These are phyloP conservation scores for Trametes villosa DNA, from an alignment of 768 basidiomycete genomes.

Conservation along the genomic window DNA sequence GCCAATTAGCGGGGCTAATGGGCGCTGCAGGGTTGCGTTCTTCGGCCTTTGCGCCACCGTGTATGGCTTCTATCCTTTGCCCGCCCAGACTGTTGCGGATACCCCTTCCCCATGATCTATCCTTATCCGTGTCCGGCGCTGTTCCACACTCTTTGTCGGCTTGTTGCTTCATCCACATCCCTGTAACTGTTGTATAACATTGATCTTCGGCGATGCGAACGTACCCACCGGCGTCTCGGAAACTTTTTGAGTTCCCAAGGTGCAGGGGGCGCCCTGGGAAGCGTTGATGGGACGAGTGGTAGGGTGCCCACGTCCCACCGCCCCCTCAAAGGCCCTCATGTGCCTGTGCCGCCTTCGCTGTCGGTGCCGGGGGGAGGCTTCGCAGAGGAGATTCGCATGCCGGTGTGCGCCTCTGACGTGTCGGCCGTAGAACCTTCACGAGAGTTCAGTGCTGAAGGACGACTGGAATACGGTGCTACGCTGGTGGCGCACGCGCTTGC, in stretches of 20 bases:
- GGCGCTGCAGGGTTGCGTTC: background rate
- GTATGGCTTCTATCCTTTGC: background rate
- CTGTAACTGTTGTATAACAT: conserved; percentile 13
- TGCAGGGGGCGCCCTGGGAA: background rate
- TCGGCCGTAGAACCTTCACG: background rate
- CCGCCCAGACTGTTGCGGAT: background rate
- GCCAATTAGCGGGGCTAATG: conserved; percentile 37
- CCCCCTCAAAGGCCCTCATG: background rate
- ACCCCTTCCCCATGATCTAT: conserved; percentile 4
- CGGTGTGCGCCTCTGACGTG: background rate
- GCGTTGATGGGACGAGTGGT: background rate
- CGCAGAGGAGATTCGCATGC: background rate
- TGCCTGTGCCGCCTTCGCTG: background rate
- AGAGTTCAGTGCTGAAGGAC: no score
- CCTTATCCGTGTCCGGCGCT: conserved; percentile 7
- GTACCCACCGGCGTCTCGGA: background rate
- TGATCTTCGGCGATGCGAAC: background rate
- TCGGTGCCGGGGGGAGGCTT: conserved; percentile 6
- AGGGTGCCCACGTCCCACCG: background rate
- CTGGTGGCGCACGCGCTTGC: conserved; percentile 3
- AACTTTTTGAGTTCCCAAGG: background rate
- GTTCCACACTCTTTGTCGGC: background rate
- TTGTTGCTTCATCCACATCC: background rate
- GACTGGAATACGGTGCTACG: background rate
- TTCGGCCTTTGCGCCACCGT: background rate